phyloP scores from a whole-genome alignment of 495 filamentous ascomycete species.

The Lineolata rhizophorae region DNA sequence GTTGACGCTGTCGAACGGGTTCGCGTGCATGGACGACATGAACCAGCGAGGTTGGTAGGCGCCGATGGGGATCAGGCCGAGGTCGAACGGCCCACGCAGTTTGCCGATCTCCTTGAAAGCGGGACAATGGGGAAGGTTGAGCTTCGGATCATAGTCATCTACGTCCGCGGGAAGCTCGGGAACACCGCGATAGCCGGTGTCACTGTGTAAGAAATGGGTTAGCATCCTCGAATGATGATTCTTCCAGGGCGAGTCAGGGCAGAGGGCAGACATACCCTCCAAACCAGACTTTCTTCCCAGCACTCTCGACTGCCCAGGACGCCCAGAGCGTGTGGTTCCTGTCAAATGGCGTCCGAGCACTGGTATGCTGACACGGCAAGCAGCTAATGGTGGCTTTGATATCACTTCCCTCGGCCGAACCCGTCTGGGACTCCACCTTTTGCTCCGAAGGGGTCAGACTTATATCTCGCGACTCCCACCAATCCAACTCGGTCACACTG shows the following conservation, averaged over 20 bases:
- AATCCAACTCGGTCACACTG: slow-evolving; percentile 76
- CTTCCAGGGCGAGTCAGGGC: not conserved
- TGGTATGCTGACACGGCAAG: slow-evolving; percentile 72
- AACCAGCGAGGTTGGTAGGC: slow-evolving; percentile 58
- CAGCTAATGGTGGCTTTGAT: slow-evolving; percentile 64
- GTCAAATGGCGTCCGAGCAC: slow-evolving; percentile 45
- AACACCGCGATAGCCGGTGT: slow-evolving; percentile 66
- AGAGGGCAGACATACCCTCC: slow-evolving; percentile 24
- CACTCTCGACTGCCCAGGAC: slow-evolving; percentile 64
- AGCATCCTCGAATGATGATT: too few relatives aligned
- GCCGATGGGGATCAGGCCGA: slow-evolving; percentile 87
- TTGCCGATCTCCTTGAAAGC: slow-evolving; percentile 75
- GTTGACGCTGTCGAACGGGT: slow-evolving; percentile 71
- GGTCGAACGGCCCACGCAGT: slow-evolving; percentile 67
- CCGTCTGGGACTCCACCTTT: not conserved
- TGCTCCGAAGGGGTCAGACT: too few relatives aligned
- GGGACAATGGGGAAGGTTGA: slow-evolving; percentile 55
- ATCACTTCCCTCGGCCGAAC: slow-evolving; percentile 5
- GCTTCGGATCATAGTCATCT: slow-evolving; percentile 55
- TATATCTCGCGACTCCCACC: slow-evolving; percentile 77
- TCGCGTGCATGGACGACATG: slow-evolving; percentile 50
- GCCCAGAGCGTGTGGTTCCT: slow-evolving; percentile 61
- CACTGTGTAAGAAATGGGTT: slow-evolving; percentile 18
- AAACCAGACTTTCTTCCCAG: slow-evolving; percentile 53
- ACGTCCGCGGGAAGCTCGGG: slow-evolving; percentile 34